Evolutionary conservation across 257 asterid species (phyloP), one percentile per base, ranked within the genome.

Genomic region (Nicotiana paniculata): DNA sequence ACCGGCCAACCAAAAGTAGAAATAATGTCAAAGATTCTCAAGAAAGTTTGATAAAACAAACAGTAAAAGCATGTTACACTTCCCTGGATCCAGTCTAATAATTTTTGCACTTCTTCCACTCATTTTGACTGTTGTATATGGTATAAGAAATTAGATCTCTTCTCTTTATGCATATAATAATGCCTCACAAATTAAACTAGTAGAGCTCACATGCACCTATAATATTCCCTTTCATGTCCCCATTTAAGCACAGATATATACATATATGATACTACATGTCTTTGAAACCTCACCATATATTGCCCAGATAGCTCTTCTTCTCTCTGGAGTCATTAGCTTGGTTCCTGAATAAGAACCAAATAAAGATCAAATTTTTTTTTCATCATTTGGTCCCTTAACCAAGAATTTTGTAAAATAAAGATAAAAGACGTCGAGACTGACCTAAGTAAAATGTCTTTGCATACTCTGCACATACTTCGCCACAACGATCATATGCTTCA

Each of bases 291-390:
- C 81, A 96, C 99, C 99, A 70, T 96, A 96, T 54, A 96, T 96
- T n/a, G 99, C 99, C 99, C 99, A 96, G 54, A 96, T 93, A 85
- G 99, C 99, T 88, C 90, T 90, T 83, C 93, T 87, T 80, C 99
- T 92, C 89, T 95, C 97, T 1, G 98, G 93, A 6, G 99, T 96
- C 99, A 96, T 96, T 37, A 96, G 89, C 91, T 90, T 9, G 12
- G 99, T 96, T 76, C 99, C 99, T 96, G 88, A 26, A 77, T 88
- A 86, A 84, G 61, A 69, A 87, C 63, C 81, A 72, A 72, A 43
- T 68, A 80, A 65, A n/a, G 54, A 81, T 51, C 65, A 30, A 15
- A 43, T 24, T 28, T 65, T 32, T 18, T 39, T 74, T 67, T 6
- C 54, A 68, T 24, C 74, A 55, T 33, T 4, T 18, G 17, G 26